Conservation (phyloP, 2,329 filamentous ascomycete species). For the Calonectria crousiana region DNA sequence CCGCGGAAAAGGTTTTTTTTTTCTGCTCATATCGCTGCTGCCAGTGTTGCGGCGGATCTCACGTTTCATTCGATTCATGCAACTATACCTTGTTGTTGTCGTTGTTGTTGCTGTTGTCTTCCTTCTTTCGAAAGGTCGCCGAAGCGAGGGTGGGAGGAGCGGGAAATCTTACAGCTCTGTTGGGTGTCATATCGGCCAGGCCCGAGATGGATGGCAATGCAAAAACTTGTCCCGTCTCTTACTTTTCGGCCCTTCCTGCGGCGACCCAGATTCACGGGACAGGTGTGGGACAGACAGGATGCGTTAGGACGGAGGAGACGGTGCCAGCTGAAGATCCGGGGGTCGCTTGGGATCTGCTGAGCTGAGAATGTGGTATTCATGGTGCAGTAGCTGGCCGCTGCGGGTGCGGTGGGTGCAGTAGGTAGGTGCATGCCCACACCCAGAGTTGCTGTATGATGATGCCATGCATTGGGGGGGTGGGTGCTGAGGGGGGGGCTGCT, state of each 20-base stretch:
- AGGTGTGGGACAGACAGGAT: slow-evolving; percentile 16
- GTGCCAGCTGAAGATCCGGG: slow-evolving; percentile 24
- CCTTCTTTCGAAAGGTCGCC: neutral
- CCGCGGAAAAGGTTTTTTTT: neutral
- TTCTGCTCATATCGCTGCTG: neutral
- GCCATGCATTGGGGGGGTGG: slow-evolving; percentile 20
- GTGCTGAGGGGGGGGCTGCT: neutral
- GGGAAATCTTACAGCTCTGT: too few relatives aligned
- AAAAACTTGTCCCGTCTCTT: neutral
- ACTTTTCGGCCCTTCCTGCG: neutral
- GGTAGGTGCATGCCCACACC: neutral
- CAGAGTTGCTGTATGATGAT: slow-evolving; percentile 3
- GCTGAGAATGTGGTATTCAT: slow-evolving; percentile 14
- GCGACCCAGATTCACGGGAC: slow-evolving; percentile 22
- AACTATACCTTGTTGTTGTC: neutral
- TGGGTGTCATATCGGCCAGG: slow-evolving; percentile 1
- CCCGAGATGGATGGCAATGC: slow-evolving; percentile 4
- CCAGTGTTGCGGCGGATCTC: neutral
- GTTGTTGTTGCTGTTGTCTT: neutral
- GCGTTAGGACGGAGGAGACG: neutral
- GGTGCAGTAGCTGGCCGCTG: slow-evolving; percentile 9
- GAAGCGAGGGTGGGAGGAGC: neutral
- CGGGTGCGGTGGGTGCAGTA: slow-evolving; percentile 5
- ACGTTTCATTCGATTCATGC: neutral
- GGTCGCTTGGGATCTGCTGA: slow-evolving; percentile 9